Evolutionary conservation across 805 yeast species (phyloP).

Genomic region (Cyberlindnera americana): DNA sequence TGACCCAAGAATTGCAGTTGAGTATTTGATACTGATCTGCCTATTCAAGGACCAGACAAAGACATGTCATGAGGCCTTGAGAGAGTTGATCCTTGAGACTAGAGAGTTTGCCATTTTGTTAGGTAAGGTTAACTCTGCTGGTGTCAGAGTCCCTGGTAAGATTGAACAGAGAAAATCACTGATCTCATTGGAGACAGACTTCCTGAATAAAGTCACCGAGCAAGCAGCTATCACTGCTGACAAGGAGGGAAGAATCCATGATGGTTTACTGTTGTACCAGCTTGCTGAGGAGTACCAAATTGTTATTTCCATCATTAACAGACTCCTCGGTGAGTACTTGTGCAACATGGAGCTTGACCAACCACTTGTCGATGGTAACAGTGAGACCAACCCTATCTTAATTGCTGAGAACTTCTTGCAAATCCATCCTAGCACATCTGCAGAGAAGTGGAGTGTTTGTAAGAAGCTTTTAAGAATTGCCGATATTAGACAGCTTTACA

Average conservation of each 20-base stretch:
- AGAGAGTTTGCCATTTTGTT: constrained; percentile 76
- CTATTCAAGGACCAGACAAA: constrained; percentile 47
- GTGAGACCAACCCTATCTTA: constrained; percentile 40
- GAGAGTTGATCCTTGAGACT: constrained; percentile 82
- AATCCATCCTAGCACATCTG: constrained; percentile 55
- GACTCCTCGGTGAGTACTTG: constrained; percentile 72
- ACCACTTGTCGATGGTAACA: constrained; percentile 38
- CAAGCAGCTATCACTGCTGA: constrained; percentile 84
- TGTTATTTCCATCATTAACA: constrained; percentile 71
- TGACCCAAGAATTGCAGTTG: constrained; percentile 90
- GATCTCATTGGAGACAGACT: constrained; percentile 58
- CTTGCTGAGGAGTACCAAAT: constrained; percentile 83
- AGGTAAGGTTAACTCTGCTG: constrained; percentile 80
- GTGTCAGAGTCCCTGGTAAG: constrained; percentile 76
- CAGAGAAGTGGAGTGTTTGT: constrained; percentile 64
- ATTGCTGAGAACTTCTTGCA: constrained; percentile 36
- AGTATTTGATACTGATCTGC: constrained; percentile 73
- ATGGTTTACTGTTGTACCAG: constrained; percentile 82
- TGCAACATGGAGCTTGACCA: constrained; percentile 66
- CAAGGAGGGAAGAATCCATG: constrained; percentile 85
- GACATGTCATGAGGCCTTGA: constrained; percentile 71
- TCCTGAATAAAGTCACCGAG: constrained; percentile 69
- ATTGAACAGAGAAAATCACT: constrained; percentile 74
- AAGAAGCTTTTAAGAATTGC: constrained; percentile 61
- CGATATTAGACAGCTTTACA: constrained; percentile 57